phyloP scores from a whole-genome alignment of 768 basidiomycete genomes.

The Serendipita indica region DNA sequence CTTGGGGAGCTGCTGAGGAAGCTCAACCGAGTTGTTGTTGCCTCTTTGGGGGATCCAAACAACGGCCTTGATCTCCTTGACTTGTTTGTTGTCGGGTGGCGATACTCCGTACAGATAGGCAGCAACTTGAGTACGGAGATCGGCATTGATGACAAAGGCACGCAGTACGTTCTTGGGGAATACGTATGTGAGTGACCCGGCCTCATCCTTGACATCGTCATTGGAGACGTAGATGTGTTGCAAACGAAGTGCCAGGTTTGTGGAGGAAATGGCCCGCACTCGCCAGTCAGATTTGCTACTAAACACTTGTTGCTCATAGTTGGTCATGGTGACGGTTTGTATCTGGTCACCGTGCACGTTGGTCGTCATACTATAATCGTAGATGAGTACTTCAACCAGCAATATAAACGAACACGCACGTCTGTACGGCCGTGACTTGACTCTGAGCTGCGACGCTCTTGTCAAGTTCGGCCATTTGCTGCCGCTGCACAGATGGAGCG shows the following conservation, averaged over 20 bases:
- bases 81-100: slow-evolving; percentile 91
- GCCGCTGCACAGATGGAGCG: slow-evolving; percentile 86
- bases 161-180: slow-evolving; percentile 93
- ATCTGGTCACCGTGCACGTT: slow-evolving; percentile 96
- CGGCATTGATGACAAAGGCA: slow-evolving; percentile 83
- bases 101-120: slow-evolving; percentile 87
- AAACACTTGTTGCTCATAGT: slow-evolving; percentile 97
- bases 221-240: slow-evolving; percentile 99
- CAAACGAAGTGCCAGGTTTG: slow-evolving; percentile 86
- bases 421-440: slow-evolving; percentile 93
- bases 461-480: slow-evolving; percentile 98
- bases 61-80: slow-evolving; percentile 96
- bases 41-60: slow-evolving; percentile 98
- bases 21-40: slow-evolving; percentile 85
- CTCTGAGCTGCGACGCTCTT: slow-evolving; percentile 88
- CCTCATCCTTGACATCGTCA: slow-evolving; percentile 98
- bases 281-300: slow-evolving; percentile 99
- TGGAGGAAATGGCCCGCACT: slow-evolving; percentile 92
- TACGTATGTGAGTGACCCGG: slow-evolving; percentile 86
- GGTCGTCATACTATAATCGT: slow-evolving; percentile 59
- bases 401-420: slow-evolving; percentile 28
- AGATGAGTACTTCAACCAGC: slow-evolving; percentile 10
- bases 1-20: slow-evolving; percentile 78
- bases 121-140: slow-evolving; percentile 91
- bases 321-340: slow-evolving; percentile 90